Conservation (phyloP, 352 stramenopile genomes). For the Pythium periplocum region DNA sequence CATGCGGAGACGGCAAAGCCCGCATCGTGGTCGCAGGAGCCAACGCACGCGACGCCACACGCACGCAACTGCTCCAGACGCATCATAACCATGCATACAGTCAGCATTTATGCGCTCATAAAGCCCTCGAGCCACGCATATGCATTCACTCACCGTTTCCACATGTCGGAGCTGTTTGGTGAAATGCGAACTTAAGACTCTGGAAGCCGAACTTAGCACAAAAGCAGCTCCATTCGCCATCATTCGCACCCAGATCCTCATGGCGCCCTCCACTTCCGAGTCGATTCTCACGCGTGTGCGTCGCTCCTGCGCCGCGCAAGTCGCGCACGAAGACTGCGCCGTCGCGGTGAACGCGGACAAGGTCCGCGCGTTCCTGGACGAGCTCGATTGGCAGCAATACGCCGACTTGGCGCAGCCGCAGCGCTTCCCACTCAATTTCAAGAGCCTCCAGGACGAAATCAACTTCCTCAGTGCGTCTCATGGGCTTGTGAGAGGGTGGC, state of each 20-base stretch:
- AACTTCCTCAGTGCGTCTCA: slow-evolving; percentile 63
- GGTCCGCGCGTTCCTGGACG: slow-evolving; percentile 36
- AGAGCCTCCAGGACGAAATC: slow-evolving; percentile 62
- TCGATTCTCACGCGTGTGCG: slow-evolving; percentile 45
- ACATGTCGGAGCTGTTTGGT: too few relatives aligned
- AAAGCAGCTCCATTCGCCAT: background rate
- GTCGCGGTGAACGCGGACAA: slow-evolving; percentile 52
- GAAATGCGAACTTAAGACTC: too few relatives aligned
- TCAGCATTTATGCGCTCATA: too few relatives aligned
- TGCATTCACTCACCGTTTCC: too few relatives aligned
- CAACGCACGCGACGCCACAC: too few relatives aligned
- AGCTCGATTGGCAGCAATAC: slow-evolving; percentile 52
- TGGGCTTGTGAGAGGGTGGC: background rate
- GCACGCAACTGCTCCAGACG: too few relatives aligned
- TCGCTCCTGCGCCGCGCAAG: slow-evolving; percentile 39
- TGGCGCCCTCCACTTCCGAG: slow-evolving; percentile 23
- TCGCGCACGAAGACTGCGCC: slow-evolving; percentile 33
- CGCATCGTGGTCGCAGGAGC: too few relatives aligned
- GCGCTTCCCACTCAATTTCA: slow-evolving; percentile 76
- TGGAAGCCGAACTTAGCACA: slow-evolving; percentile 2
- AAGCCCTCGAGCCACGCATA: too few relatives aligned
- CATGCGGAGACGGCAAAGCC: background rate
- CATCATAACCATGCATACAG: too few relatives aligned
- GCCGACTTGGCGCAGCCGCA: slow-evolving; percentile 32
- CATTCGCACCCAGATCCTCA: slow-evolving; percentile 5